Base-by-base conservation (phyloP, 257 asterid species). In the Ligustrum vulgare region DNA sequence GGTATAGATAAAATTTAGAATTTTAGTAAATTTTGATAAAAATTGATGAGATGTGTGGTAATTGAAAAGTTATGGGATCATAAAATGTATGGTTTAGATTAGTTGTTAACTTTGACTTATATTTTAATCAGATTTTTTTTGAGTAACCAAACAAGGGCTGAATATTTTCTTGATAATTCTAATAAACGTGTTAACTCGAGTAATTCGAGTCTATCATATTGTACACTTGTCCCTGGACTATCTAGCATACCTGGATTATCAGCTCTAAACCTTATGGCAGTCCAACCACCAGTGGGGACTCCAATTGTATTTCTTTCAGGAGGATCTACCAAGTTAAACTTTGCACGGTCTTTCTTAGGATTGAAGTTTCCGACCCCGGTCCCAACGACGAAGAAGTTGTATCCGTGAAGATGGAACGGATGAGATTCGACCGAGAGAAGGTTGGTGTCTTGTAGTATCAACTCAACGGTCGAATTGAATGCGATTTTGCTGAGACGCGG, bases 321-420 rank as follows among this genome's bases (percentile, higher is more conserved):
- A 1, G 97, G 97, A 69, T 91, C 97, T 0, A 84, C 81, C 78
- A 91, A 73, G 87, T 91, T 91, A 47, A 70, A 91, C 25, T 72
- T 86, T 11, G 80, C 76, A 1, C 91, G 91, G 47, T 91, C 94
- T 0, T 71, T 82, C 2, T 39, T 41, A 0, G 90, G 86, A 45
- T 91, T 84, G 33, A 89, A 91, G 66, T 89, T 91, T 35, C 97
- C 97, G 0, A 91, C 6, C 0, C 96, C 97, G 3, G 80, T 81
- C 36, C 97, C 97, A 5, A 91, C 88, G 0, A 89, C 94, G 31
- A 91, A 91, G 86, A 89, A 91, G 32, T 91, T 91, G 69, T 84
- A 91, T 2, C 97, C 97, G 37, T 89, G 97, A n/a, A 89, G 96
- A 79, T 91, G 97, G 72, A 91, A 89, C 0, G 97, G 97, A 49